A percentile compares a stretch with the other conserved stretches of the same genome.
These are phyloP conservation scores for Boletus sp. DNA, from an alignment of 768 basidiomycete genomes.

Conservation along the genomic window DNA sequence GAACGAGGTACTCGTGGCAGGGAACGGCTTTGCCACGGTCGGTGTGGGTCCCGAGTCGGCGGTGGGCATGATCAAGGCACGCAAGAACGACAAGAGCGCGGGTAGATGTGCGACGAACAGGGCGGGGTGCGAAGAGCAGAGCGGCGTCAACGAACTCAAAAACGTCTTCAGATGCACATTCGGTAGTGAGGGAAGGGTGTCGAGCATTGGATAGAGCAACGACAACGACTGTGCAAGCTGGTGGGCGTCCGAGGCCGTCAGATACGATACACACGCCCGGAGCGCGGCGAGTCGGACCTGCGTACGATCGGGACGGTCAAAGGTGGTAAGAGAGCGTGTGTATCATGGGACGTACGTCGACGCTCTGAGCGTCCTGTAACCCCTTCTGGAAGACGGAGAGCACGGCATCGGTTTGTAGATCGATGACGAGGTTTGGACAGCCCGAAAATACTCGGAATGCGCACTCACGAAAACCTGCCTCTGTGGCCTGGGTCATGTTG, in stretches of 20 bases:
- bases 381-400: conserved; percentile 64
- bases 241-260: conserved; percentile 55
- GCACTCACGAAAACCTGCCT: conserved; percentile 46
- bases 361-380: conserved; percentile 59
- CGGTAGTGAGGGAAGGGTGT: conserved; percentile 62
- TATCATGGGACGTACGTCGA: conserved; percentile 48
- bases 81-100: conserved; percentile 66
- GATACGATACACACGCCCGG: conserved; percentile 64
- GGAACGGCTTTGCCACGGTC: conserved; percentile 46
- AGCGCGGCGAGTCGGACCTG: conserved; percentile 76
- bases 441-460: conserved; percentile 73
- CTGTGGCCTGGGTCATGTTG: conserved; percentile 47
- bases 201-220: conserved; percentile 69
- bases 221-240: conserved; percentile 61
- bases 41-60: conserved; percentile 52
- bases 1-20: conserved; percentile 34
- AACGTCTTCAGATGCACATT: conserved; percentile 58
- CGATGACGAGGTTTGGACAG: conserved; percentile 72
- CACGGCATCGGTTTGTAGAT: conserved; percentile 69
- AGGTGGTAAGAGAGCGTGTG: not conserved
- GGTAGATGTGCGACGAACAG: conserved; percentile 74
- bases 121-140: conserved; percentile 61
- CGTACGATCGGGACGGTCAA: not conserved
- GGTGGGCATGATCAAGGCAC: conserved; percentile 65
- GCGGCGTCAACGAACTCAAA: conserved; percentile 64